A percentile compares a stretch with the other conserved stretches of the same genome.
Conservation (phyloP, 331 rosid genomes). For the Dryas integrifolia region DNA sequence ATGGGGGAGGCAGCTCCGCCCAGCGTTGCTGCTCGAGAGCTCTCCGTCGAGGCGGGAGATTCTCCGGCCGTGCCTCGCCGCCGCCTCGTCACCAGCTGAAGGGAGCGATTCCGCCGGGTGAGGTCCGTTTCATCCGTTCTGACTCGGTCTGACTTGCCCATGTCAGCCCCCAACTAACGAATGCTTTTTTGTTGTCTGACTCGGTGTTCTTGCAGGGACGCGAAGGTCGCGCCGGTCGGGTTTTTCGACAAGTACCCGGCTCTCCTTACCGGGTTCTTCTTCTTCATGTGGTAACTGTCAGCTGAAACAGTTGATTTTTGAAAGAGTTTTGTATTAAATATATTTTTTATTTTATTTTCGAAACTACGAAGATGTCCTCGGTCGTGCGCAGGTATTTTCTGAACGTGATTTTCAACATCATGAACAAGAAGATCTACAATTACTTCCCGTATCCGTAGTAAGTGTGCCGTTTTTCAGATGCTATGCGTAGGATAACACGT, state of each 20-base stretch:
- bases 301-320: neutral
- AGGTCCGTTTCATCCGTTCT: conserved; percentile 96
- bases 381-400: conserved; percentile 41
- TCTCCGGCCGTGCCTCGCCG: conserved; percentile 56
- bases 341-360: neutral
- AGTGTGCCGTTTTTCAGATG: neutral
- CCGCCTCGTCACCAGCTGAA: conserved; percentile 72
- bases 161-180: conserved; percentile 33
- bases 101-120: conserved; percentile 99
- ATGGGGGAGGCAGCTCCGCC: conserved; percentile 93
- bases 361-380: conserved; percentile 20
- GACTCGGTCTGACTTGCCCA: conserved; percentile 38
- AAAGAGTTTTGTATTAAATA: neutral
- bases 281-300: conserved; percentile 49
- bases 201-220: conserved; percentile 46
- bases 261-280: conserved; percentile 51
- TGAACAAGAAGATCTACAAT: conserved; percentile 55
- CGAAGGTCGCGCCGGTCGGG: conserved; percentile 64
- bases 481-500: neutral
- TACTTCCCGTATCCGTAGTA: conserved; percentile 60
- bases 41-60: conserved; percentile 44
- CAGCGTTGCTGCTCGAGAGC: conserved; percentile 51
- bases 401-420: conserved; percentile 59
- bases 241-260: conserved; percentile 39
- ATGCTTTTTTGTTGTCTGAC: conserved; percentile 21